Evolutionary conservation across 2,329 filamentous ascomycete species (phyloP).

Genomic region (Colletotrichum acutatum): DNA sequence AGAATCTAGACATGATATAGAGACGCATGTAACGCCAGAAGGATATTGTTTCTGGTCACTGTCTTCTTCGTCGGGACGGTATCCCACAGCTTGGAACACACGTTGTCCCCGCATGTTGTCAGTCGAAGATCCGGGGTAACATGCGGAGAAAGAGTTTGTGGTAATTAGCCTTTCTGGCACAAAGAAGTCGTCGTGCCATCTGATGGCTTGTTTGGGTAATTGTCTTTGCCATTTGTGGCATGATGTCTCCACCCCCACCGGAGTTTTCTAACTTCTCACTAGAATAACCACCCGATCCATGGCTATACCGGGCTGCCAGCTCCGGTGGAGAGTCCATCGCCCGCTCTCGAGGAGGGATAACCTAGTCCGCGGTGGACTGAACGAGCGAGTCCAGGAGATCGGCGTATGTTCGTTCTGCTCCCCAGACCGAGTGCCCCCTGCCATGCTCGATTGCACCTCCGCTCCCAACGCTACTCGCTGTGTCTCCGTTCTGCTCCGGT

Average conservation of each 20-base stretch:
- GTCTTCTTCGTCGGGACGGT: neutral
- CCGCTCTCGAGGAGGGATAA: too few relatives aligned
- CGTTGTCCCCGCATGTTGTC: neutral
- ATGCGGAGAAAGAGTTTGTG: neutral
- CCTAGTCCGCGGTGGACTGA: neutral
- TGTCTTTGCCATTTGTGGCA: neutral
- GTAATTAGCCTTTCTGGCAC: neutral
- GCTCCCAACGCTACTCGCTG: neutral
- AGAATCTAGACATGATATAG: neutral
- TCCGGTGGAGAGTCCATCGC: neutral
- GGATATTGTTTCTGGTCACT: neutral
- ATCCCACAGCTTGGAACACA: too few relatives aligned
- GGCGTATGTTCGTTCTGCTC: neutral
- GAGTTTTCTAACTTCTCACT: neutral
- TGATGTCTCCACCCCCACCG: conserved; percentile 7
- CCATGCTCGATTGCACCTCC: neutral
- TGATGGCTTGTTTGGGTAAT: neutral
- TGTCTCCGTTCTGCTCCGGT: neutral
- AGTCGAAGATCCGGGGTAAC: neutral
- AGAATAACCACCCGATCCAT: neutral
- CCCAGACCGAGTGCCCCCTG: neutral
- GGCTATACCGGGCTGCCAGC: neutral
- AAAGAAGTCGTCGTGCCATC: neutral
- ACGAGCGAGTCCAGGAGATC: conserved; percentile 3
- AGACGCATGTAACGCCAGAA: neutral